Evolutionary conservation across 108 stramenopile species (phyloP).

Genomic region (Skeletonema menzelii): DNA sequence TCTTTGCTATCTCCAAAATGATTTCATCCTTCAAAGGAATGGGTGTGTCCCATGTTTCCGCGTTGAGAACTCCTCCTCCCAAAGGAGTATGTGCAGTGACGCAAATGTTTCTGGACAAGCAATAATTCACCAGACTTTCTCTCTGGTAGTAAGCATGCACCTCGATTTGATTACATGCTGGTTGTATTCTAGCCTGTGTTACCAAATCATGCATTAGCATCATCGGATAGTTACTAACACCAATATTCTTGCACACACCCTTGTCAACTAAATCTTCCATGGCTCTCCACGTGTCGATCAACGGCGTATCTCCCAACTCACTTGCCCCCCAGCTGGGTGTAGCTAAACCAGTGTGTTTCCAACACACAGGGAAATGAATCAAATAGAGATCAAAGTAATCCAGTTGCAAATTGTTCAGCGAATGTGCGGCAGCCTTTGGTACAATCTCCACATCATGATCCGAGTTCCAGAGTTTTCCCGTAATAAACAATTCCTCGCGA

Average conservation of each 20-base stretch:
- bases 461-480: slow-evolving; percentile 70
- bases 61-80: slow-evolving; percentile 41
- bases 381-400: slow-evolving; percentile 83
- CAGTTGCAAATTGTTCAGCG: slow-evolving; percentile 60
- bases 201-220: slow-evolving; percentile 59
- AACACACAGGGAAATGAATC: slow-evolving; percentile 62
- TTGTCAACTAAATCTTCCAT: slow-evolving; percentile 53
- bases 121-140: slow-evolving; percentile 45
- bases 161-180: slow-evolving; percentile 76
- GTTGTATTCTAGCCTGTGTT: slow-evolving; percentile 44
- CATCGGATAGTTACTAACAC: slow-evolving; percentile 57
- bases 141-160: slow-evolving; percentile 64
- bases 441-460: slow-evolving; percentile 64
- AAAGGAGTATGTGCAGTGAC: slow-evolving; percentile 76
- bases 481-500: slow-evolving; percentile 83
- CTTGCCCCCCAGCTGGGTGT: slow-evolving; percentile 48
- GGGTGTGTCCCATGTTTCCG: slow-evolving; percentile 29
- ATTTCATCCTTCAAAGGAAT: slow-evolving; percentile 38
- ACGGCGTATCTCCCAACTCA: slow-evolving; percentile 46
- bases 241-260: slow-evolving; percentile 64
- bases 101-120: slow-evolving; percentile 51
- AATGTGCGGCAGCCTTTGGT: slow-evolving; percentile 31
- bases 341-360: slow-evolving; percentile 23
- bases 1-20: slow-evolving; percentile 48
- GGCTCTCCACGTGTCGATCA: slow-evolving; percentile 65